Evolutionary conservation across 1,284 basidiomycete species (phyloP).

Genomic region (Leccinum fallax): DNA sequence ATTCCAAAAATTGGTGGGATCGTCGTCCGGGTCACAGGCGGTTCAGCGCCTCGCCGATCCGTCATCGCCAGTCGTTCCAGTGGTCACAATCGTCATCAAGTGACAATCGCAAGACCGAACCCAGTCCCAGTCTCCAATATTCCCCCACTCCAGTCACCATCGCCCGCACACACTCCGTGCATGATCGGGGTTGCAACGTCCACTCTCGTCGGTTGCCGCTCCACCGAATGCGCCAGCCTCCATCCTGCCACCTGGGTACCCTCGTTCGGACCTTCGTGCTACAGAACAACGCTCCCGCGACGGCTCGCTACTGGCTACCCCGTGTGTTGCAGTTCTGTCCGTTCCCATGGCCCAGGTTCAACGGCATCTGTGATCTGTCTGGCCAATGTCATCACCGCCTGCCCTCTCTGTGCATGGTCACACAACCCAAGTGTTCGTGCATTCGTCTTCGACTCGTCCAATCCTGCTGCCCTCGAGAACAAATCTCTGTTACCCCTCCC

Average conservation of each 20-base stretch:
- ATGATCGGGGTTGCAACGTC: slow-evolving; percentile 26
- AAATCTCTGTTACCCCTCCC: slow-evolving; percentile 36
- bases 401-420: slow-evolving; percentile 29
- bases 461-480: slow-evolving; percentile 34
- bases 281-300: slow-evolving; percentile 5
- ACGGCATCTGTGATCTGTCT: slow-evolving; percentile 12
- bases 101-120: slow-evolving; percentile 19
- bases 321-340: slow-evolving; percentile 19
- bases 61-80: slow-evolving; percentile 28
- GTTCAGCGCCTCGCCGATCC: slow-evolving; percentile 31
- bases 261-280: slow-evolving; percentile 3
- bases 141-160: slow-evolving; percentile 33
- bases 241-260: slow-evolving; percentile 22
- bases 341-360: slow-evolving; percentile 22
- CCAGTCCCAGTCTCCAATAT: slow-evolving; percentile 36
- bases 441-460: slow-evolving; percentile 12
- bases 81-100: slow-evolving; percentile 12
- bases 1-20: slow-evolving; percentile 35
- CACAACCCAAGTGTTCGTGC: slow-evolving; percentile 6
- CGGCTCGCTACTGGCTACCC: slow-evolving; percentile 24
- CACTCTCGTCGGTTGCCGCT: slow-evolving; percentile 28
- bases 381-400: slow-evolving; percentile 11
- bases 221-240: slow-evolving; percentile 16
- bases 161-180: slow-evolving; percentile 27
- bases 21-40: slow-evolving; percentile 32